These are phyloP conservation scores for Micromonas commoda DNA, from an alignment of 139 green algal species.

Conservation along the genomic window DNA sequence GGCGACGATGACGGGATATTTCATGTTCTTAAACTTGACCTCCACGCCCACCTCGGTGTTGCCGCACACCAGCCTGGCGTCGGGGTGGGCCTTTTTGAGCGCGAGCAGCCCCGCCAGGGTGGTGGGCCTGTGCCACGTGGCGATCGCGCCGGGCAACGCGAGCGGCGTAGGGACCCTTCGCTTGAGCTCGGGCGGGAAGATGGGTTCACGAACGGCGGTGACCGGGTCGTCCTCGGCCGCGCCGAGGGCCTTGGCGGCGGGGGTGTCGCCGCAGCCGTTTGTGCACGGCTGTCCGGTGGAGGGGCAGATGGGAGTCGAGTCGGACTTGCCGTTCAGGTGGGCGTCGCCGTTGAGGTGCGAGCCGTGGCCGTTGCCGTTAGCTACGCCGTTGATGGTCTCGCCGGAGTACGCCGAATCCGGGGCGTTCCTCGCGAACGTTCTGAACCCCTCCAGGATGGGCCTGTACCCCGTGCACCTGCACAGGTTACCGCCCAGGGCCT, in stretches of 20 bases:
- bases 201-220: conserved; percentile 76
- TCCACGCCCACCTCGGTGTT: conserved; percentile 97
- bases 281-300: conserved; percentile 24
- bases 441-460: conserved; percentile 95
- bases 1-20: conserved; percentile 70
- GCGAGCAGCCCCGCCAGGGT: conserved; percentile 65
- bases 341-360: neutral
- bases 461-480: conserved; percentile 95
- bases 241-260: no score
- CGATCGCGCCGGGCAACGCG: conserved; percentile 36
- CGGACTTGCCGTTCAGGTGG: neutral
- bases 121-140: conserved; percentile 53
- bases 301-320: conserved; percentile 19
- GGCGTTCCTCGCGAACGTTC: conserved; percentile 70
- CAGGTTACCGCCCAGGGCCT: conserved; percentile 86
- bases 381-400: neutral
- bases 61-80: conserved; percentile 74
- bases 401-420: conserved; percentile 22
- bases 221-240: neutral
- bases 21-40: conserved; percentile 85
- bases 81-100: conserved; percentile 47
- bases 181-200: conserved; percentile 86
- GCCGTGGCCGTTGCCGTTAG: neutral
- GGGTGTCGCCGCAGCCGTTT: conserved; percentile 18
- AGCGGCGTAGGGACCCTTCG: conserved; percentile 42